Evolutionary conservation across 345 rosid genomes (phyloP), one percentile per base, ranked within the genome.

Genomic region (Rhodomyrtus tomentosa): DNA sequence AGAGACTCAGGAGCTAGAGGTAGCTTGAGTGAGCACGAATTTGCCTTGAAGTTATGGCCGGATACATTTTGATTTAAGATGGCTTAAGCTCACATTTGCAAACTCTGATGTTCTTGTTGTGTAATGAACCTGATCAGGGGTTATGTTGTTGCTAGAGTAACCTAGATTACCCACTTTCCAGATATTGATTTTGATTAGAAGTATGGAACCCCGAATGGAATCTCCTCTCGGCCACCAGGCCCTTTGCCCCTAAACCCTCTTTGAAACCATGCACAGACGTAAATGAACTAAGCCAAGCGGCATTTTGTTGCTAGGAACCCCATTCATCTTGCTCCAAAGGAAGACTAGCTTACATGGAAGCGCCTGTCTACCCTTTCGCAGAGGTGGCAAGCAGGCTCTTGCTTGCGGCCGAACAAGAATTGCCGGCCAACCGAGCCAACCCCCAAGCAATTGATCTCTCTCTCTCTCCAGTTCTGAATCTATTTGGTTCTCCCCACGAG

Each of bases 21-120:
- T 81, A 91, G 93, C 90, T 85, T 42, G 86, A 93, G 92, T 76
- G 95, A 92, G 84, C 92, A 88, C 15, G 92, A 91, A 15, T 87
- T 84, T 85, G 84, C 92, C 15, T 62, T 85, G 38, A 93, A 88
- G 86, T 85, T 89, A 10, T 89, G 89, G 90, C 86, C 85, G 15
- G 88, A 85, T 83, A 84, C 91, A 29, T 68, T 1, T 36, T 68
- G 45, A 68, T 18, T 62, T 18, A 8, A 9, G 45, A 9, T 25
- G 45, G 36, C 79, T 45, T 36, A 18, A 68, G 45, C 25, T 18
- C 45, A 36, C 79, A 4, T 36, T 68, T 45, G 45, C 79, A 36
- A 36, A 45, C 45, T 68, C 21, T 68, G 25, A 68, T 25, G 36
- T 36, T 36, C 25, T 68, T 18, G 45, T 36, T 68, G 45, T 68